Percentiles rank a stretch among this genome's conserved stretches.
Conservation (phyloP, 768 basidiomycete species). For the Strobilomyces echinocephalus region DNA sequence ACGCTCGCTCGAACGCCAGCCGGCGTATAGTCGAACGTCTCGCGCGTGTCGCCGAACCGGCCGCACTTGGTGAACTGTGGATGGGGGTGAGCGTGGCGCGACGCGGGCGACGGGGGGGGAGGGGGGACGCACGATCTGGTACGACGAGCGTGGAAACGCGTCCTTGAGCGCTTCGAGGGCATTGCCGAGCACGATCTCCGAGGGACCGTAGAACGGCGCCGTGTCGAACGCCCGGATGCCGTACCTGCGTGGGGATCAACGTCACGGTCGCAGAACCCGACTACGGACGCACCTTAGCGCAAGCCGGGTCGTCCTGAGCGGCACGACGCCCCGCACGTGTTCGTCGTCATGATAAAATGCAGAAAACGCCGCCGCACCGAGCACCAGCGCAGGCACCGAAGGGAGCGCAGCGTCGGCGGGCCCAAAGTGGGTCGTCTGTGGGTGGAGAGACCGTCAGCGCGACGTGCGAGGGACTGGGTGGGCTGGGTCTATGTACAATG, state of each 20-base stretch:
- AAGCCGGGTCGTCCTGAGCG: conserved; percentile 64
- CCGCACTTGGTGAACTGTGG: conserved; percentile 85
- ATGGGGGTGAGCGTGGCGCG: neutral
- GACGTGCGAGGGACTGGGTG: neutral
- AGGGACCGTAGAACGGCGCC: conserved; percentile 72
- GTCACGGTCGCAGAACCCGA: too few species aligned
- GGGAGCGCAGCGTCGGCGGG: conserved; percentile 29
- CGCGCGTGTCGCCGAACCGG: conserved; percentile 51
- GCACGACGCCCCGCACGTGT: conserved; percentile 49
- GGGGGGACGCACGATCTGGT: conserved; percentile 52
- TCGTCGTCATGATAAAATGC: conserved; percentile 60
- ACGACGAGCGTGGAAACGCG: conserved; percentile 76
- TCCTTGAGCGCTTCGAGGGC: conserved; percentile 51
- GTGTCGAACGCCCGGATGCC: conserved; percentile 83
- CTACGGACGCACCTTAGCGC: conserved; percentile 60
- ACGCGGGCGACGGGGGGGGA: too few species aligned
- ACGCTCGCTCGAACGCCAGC: conserved; percentile 61
- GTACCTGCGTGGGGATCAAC: conserved; percentile 45
- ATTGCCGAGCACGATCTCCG: conserved; percentile 72
- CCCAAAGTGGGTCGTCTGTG: conserved; percentile 32
- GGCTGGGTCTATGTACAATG: conserved; percentile 29
- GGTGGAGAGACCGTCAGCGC: conserved; percentile 3
- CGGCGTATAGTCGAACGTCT: conserved; percentile 72
- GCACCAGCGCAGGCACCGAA: conserved; percentile 48
- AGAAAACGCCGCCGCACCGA: conserved; percentile 71